Conservation (phyloP, 305 asterid genomes). For the Fraxinus angustifolia region DNA sequence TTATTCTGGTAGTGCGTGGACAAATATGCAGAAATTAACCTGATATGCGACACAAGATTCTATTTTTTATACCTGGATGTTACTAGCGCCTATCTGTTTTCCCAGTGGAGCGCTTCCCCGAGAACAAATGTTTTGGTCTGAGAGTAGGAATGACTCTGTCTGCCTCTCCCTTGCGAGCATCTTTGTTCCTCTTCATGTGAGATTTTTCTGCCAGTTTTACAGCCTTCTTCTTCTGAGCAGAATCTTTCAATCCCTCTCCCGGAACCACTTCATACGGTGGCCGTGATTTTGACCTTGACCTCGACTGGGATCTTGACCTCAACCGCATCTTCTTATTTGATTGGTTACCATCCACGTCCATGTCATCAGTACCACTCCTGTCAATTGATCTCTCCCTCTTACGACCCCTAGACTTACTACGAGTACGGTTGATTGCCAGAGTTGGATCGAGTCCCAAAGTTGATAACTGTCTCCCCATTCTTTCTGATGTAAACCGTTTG, state of each 20-base stretch:
- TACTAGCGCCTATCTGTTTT: constrained; percentile 72
- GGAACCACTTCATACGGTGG: constrained; percentile 70
- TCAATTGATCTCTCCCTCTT: constrained; percentile 78
- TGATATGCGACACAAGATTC: neutral
- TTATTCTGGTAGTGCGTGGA: neutral
- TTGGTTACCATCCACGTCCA: constrained; percentile 70
- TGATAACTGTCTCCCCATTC: constrained; percentile 86
- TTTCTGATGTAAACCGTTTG: constrained; percentile 46
- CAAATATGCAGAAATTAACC: neutral
- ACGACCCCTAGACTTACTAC: constrained; percentile 77
- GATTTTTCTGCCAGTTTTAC: constrained; percentile 52
- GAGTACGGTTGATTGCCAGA: constrained; percentile 60
- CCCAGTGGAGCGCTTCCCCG: constrained; percentile 81
- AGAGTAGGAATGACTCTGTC: constrained; percentile 82
- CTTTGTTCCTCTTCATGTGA: constrained; percentile 63
- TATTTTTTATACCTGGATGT: constrained; percentile 38
- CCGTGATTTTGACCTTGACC: constrained; percentile 54
- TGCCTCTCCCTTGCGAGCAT: constrained; percentile 74
- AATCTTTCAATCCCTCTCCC: constrained; percentile 81
- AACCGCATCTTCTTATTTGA: constrained; percentile 62
- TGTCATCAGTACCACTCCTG: constrained; percentile 36
- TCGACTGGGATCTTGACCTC: constrained; percentile 48
- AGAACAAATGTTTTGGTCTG: constrained; percentile 73
- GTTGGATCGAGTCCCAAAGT: constrained; percentile 74
- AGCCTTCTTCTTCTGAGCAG: constrained; percentile 71